Percentiles rank a stretch among this genome's conserved stretches.
phyloP scores from a whole-genome alignment of 2,329 filamentous ascomycete species.

The Leptosphaerulina australis region DNA sequence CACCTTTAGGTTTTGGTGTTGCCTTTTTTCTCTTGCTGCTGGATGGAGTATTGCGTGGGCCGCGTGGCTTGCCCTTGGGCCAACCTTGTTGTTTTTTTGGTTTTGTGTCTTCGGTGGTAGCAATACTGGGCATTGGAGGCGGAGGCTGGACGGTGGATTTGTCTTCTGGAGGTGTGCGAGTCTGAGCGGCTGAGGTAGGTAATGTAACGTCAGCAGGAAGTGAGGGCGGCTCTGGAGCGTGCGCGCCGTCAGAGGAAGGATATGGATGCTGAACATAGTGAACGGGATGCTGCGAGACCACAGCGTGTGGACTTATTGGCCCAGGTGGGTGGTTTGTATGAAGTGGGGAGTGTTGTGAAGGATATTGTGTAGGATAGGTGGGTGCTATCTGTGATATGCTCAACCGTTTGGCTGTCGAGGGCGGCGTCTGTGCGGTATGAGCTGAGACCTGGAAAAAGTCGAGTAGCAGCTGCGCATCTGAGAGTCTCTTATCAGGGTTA shows the following conservation, averaged over 20 bases:
- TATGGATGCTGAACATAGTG: slow-evolving; percentile 19
- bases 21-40: slow-evolving; percentile 51
- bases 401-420: slow-evolving; percentile 37
- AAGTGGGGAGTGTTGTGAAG: slow-evolving; percentile 18
- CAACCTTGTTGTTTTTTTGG: slow-evolving; percentile 49
- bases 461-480: slow-evolving; percentile 55
- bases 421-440: slow-evolving; percentile 36
- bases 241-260: slow-evolving; percentile 24
- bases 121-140: slow-evolving; percentile 13
- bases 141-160: slow-evolving; percentile 18
- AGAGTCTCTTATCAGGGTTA: slow-evolving; percentile 42
- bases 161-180: slow-evolving; percentile 51
- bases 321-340: slow-evolving; percentile 14
- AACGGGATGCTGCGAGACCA: slow-evolving; percentile 10
- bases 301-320: slow-evolving; percentile 20
- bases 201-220: slow-evolving; percentile 16
- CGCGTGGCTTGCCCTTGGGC: slow-evolving; percentile 56
- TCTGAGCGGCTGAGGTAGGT: slow-evolving; percentile 38
- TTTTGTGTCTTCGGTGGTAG: slow-evolving; percentile 22
- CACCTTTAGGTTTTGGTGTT: slow-evolving; percentile 42
- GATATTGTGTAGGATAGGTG: slow-evolving; percentile 15
- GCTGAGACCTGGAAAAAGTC: slow-evolving; percentile 49
- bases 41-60: slow-evolving; percentile 44
- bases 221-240: slow-evolving; percentile 20
- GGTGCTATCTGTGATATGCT: slow-evolving; percentile 31